Evolutionary conservation across 192 early-diverging fungal species (phyloP), one percentile per base, ranked within the genome.

Genomic region (Backusella psychrophila): DNA sequence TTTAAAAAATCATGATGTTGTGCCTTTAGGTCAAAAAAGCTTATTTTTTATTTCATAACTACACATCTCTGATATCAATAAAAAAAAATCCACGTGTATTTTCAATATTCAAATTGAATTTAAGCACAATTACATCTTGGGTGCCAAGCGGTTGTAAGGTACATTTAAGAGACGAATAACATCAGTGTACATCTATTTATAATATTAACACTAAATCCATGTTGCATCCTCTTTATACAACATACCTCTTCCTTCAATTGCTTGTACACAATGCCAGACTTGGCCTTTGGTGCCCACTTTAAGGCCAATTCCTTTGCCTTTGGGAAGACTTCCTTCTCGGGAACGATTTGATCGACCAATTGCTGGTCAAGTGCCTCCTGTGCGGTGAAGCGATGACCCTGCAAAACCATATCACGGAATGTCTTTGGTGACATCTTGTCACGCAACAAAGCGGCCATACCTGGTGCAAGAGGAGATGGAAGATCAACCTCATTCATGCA

Each of bases 401-500:
- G 84, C 5, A 94, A 81, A 33, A 92, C 82, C 69, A 90, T 87
- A 73, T 92, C 83, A 42, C 93, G 87, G 82, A 87, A 84, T n/a
- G 82, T 69, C 70, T 83, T 82, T 2, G 88, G 91, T 0, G 84
- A 77, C 33, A 91, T 80, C 81, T 93, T 94, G 77, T 85, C 83
- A 35, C 87, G 88, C 39, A 94, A 77, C 15, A 94, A 78, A 0
- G 88, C 89, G 0, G 88, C 88, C 93, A 94, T 93, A 3, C 91
- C 93, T 4, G 91, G 84, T 38, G 85, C 84, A 8, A 93, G 77
- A 42, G 91, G 89, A 21, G 90, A 82, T 52, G 89, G 89, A 35
- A 94, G 81, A 73, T 94, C 92, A 7, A 94, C 87, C 82, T 93
- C 93, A 78, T 93, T 93, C 92, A 93, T 93, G 34, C 89, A 92